Evolutionary conservation across 2,329 filamentous ascomycete genomes (phyloP).

Genomic region (Nothomitra cinnamomea): DNA sequence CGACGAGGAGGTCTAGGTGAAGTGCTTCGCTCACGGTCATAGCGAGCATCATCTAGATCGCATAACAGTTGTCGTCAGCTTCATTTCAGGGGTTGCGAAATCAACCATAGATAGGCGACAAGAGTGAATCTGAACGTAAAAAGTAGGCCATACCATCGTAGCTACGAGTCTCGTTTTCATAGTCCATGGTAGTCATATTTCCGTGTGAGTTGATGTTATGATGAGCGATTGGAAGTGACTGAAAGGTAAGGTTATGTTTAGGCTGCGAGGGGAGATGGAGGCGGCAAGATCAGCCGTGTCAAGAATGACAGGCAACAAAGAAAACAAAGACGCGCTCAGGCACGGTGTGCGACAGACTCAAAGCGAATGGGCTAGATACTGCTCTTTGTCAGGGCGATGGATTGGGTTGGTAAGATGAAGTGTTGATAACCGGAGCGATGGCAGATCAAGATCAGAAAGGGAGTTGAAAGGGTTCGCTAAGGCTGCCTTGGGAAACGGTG

Average conservation of each 20-base stretch:
- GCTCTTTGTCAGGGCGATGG: too few relatives aligned
- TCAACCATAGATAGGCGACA: slow-evolving; percentile 9
- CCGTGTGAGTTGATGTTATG: slow-evolving; percentile 3
- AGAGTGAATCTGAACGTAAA: background rate
- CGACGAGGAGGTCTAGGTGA: slow-evolving; percentile 39
- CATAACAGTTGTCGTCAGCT: slow-evolving; percentile 3
- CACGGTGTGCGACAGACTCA: too few relatives aligned
- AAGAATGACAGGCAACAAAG: background rate
- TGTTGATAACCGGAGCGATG: too few relatives aligned
- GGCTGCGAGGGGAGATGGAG: slow-evolving; percentile 1
- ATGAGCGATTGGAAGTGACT: background rate
- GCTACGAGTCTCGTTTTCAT: slow-evolving; percentile 46
- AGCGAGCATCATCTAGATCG: slow-evolving; percentile 39
- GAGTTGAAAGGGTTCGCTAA: too few relatives aligned
- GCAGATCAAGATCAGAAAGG: too few relatives aligned
- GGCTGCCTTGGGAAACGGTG: too few relatives aligned
- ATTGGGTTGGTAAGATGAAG: too few relatives aligned
- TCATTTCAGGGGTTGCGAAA: background rate
- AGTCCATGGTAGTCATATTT: slow-evolving; percentile 37
- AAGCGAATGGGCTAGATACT: too few relatives aligned
- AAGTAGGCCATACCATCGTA: slow-evolving; percentile 40
- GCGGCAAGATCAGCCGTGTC: slow-evolving; percentile 4
- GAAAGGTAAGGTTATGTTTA: background rate
- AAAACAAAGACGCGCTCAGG: too few relatives aligned
- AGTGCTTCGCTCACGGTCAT: slow-evolving; percentile 48